Evolutionary conservation across 2,329 filamentous ascomycete genomes (phyloP).

Genomic region (Chaetomium globosum): DNA sequence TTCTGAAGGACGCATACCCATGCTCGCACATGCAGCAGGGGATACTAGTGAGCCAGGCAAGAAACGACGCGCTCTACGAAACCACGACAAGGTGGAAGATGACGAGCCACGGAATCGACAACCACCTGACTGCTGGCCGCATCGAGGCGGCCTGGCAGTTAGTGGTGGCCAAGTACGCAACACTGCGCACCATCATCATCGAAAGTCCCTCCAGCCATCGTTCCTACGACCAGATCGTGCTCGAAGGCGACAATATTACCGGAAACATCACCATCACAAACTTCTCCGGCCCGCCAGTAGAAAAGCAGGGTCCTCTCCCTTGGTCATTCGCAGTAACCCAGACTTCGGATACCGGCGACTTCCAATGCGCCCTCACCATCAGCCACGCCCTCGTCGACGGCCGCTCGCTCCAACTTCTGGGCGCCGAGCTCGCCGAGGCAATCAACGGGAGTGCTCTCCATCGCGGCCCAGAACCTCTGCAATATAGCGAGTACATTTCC

Average conservation of each 20-base stretch:
- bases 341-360: constrained; percentile 4
- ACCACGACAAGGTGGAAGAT: constrained; percentile 8
- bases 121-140: constrained; percentile 8
- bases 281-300: constrained; percentile 1
- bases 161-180: background rate
- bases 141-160: constrained; percentile 7
- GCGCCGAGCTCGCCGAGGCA: constrained; percentile 1
- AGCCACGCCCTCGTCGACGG: constrained; percentile 8
- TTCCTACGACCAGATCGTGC: constrained; percentile 8
- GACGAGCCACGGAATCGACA: constrained; percentile 4
- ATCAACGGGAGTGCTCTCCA: background rate
- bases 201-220: constrained; percentile 1
- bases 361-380: constrained; percentile 8
- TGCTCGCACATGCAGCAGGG: constrained; percentile 6
- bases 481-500: constrained; percentile 3
- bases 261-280: constrained; percentile 5
- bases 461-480: constrained; percentile 1
- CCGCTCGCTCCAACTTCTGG: constrained; percentile 2
- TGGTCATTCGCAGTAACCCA: constrained; percentile 2
- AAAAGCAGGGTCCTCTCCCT: constrained; percentile 6
- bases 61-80: constrained; percentile 3
- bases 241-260: constrained; percentile 4
- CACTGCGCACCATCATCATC: constrained; percentile 6
- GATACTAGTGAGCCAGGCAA: constrained; percentile 7
- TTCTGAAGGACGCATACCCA: constrained; percentile 6